Percentiles rank a stretch among this genome's conserved stretches.
Evolutionary conservation across 1,139 yeast species (phyloP).

Genomic region (Petasospora fabianii): DNA sequence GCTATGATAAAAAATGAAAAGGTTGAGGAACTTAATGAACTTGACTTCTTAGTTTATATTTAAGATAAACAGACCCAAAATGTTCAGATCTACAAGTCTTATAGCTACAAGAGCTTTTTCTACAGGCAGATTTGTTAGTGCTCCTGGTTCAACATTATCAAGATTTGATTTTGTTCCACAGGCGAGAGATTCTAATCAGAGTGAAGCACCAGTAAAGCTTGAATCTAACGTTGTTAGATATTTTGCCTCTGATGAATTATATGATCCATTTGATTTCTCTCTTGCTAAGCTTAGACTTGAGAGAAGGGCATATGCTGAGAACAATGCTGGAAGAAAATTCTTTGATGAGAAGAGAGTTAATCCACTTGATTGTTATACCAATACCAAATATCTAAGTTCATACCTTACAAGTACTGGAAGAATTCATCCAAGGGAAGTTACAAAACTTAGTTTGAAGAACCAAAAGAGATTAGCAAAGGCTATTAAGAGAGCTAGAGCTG

Average conservation of each 20-base stretch:
- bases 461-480: constrained; percentile 66
- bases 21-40: too few species aligned
- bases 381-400: constrained; percentile 59
- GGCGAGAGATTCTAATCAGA: background rate
- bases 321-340: constrained; percentile 24
- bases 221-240: constrained; percentile 28
- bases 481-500: constrained; percentile 62
- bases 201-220: constrained; percentile 1
- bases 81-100: background rate
- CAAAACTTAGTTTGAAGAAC: constrained; percentile 58
- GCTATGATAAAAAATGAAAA: too few species aligned
- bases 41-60: too few species aligned
- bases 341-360: constrained; percentile 57
- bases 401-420: constrained; percentile 63
- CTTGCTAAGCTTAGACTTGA: constrained; percentile 44
- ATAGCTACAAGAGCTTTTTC: constrained; percentile 2
- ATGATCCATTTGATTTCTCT: constrained; percentile 76
- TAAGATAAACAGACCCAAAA: background rate
- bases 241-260: constrained; percentile 44
- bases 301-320: constrained; percentile 23
- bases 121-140: constrained; percentile 1
- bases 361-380: constrained; percentile 61
- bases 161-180: too few species aligned
- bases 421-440: constrained; percentile 61
- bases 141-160: background rate